Evolutionary conservation across 1,284 basidiomycete genomes (phyloP).

Genomic region (Microstroma glucosiphilum): DNA sequence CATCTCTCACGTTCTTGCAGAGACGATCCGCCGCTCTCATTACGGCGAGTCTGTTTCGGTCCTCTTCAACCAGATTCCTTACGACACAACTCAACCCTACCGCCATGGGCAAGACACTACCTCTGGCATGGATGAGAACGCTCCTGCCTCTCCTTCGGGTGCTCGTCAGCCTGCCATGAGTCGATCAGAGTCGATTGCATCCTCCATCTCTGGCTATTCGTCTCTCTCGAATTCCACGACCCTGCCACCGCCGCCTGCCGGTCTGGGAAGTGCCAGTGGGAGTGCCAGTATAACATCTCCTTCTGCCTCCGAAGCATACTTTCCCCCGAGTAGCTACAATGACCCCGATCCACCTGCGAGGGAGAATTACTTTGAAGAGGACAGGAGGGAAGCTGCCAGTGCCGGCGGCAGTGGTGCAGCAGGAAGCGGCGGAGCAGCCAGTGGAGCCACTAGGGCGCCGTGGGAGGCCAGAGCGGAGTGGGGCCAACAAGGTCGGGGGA

Average conservation of each 20-base stretch:
- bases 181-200: no score
- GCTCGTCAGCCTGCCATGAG: not conserved
- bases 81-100: conserved; percentile 49
- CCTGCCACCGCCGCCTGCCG: no score
- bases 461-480: no score
- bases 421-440: not conserved
- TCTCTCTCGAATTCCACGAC: no score
- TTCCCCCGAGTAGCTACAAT: conserved; percentile 31
- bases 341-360: conserved; percentile 32
- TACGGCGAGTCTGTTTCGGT: conserved; percentile 49
- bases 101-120: conserved; percentile 33
- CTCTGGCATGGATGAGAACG: not conserved
- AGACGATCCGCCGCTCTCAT: conserved; percentile 81
- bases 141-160: not conserved
- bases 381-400: conserved; percentile 2
- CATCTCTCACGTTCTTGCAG: conserved; percentile 87
- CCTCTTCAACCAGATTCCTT: conserved; percentile 48
- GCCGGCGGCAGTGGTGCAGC: not conserved
- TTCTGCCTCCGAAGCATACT: conserved; percentile 10
- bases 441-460: no score
- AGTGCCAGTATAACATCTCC: not conserved
- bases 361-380: conserved; percentile 32
- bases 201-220: not conserved
- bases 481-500: no score
- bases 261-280: no score